These are phyloP conservation scores for Stachybotrys elegans DNA, from an alignment of 2,329 filamentous ascomycete species.

Conservation along the genomic window DNA sequence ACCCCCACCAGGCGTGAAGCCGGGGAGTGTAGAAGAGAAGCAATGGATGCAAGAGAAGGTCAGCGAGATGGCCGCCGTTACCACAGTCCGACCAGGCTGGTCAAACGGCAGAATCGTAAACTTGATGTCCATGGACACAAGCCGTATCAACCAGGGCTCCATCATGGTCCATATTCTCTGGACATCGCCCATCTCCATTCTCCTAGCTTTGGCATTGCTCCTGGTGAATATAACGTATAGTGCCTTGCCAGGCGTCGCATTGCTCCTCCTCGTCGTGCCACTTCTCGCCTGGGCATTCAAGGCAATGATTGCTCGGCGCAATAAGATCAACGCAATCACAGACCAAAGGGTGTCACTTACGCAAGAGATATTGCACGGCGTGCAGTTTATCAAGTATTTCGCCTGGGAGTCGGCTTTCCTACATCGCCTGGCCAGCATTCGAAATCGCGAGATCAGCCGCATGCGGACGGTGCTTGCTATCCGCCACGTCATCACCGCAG, in stretches of 20 bases:
- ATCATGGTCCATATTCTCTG: conserved; percentile 7
- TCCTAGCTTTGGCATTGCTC: conserved; percentile 4
- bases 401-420: conserved; percentile 66
- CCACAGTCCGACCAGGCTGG: background rate
- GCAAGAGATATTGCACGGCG: conserved; percentile 61
- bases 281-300: conserved; percentile 3
- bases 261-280: conserved; percentile 3
- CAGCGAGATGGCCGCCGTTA: background rate
- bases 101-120: background rate
- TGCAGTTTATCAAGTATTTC: conserved; percentile 71
- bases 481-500: background rate
- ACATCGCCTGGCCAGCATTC: conserved; percentile 49
- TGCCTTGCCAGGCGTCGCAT: conserved; percentile 4
- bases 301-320: background rate
- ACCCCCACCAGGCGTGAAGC: background rate
- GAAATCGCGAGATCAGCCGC: conserved; percentile 54
- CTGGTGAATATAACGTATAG: conserved; percentile 7
- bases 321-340: conserved; percentile 2
- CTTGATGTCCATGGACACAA: conserved; percentile 6
- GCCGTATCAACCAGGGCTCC: conserved; percentile 6
- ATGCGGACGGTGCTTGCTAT: background rate
- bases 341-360: conserved; percentile 2
- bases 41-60: background rate
- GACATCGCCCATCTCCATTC: conserved; percentile 2
- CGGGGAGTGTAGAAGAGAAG: background rate